These are phyloP conservation scores for Xylariaceae sp. DNA, from an alignment of 2,329 filamentous ascomycete species.

Conservation along the genomic window DNA sequence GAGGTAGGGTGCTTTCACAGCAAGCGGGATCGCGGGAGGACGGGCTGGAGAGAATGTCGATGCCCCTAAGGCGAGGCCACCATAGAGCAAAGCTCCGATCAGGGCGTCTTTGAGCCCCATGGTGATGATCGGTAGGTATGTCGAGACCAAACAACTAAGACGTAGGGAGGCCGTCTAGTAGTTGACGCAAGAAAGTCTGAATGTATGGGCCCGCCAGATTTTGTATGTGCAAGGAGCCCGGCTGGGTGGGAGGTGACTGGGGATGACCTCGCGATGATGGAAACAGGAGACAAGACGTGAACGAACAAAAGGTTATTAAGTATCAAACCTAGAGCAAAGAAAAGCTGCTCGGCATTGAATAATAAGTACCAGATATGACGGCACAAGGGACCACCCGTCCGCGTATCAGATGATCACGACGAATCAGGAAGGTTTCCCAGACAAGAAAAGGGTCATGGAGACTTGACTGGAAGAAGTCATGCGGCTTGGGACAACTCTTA, in stretches of 20 bases:
- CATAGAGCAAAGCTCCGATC: constrained; percentile 29
- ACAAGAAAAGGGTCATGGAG: constrained; percentile 22
- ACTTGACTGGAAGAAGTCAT: constrained; percentile 26
- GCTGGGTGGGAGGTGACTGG: constrained; percentile 3
- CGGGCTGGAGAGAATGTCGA: constrained; percentile 60
- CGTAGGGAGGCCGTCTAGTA: not conserved
- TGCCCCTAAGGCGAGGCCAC: constrained; percentile 27
- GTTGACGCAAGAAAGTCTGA: constrained; percentile 3
- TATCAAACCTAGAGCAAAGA: constrained; percentile 18
- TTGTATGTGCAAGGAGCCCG: constrained; percentile 7
- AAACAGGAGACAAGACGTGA: constrained; percentile 9
- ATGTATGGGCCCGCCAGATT: constrained; percentile 1
- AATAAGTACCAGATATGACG: constrained; percentile 8
- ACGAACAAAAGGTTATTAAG: constrained; percentile 18
- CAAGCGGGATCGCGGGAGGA: constrained; percentile 64
- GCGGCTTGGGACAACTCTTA: constrained; percentile 19
- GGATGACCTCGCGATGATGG: constrained; percentile 17
- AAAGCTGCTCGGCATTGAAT: constrained; percentile 4
- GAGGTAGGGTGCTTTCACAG: constrained; percentile 70
- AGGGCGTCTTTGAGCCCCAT: constrained; percentile 29
- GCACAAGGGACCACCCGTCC: constrained; percentile 8
- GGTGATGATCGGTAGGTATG: constrained; percentile 2
- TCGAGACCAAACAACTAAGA: constrained; percentile 1
- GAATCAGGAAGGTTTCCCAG: constrained; percentile 31
- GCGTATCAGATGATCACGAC: constrained; percentile 29